Conservation (phyloP, 2,329 filamentous ascomycete species). For the Huntiella savannae region DNA sequence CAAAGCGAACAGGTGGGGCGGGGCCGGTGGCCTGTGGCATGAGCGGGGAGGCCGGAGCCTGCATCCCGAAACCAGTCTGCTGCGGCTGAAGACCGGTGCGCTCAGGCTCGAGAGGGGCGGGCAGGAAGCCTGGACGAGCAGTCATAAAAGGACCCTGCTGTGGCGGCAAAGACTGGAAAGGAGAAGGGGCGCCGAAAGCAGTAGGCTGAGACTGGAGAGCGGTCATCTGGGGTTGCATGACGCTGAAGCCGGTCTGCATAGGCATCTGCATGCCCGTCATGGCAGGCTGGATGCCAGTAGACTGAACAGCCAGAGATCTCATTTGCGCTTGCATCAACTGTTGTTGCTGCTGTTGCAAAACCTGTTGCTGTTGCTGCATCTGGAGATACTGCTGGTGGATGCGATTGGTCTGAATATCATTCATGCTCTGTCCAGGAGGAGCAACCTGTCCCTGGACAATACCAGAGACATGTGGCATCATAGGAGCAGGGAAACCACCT, state of each 20-base stretch:
- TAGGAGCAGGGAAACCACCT: constrained; percentile 44
- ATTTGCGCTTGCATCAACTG: constrained; percentile 22
- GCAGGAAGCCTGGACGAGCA: constrained; percentile 24
- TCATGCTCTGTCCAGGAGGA: constrained; percentile 56
- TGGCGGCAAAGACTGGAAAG: constrained; percentile 8
- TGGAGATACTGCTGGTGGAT: constrained; percentile 41
- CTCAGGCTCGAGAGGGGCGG: constrained; percentile 40
- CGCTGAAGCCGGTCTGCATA: constrained; percentile 22
- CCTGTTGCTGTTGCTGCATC: constrained; percentile 25
- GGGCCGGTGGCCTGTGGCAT: constrained; percentile 37
- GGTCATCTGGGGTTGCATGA: constrained; percentile 43
- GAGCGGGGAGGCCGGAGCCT: constrained; percentile 6
- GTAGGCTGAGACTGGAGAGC: constrained; percentile 26
- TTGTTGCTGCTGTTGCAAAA: constrained; percentile 21
- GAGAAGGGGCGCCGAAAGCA: constrained; percentile 26
- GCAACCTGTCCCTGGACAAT: constrained; percentile 41
- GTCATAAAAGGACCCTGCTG: constrained; percentile 10
- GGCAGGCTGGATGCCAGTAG: constrained; percentile 27
- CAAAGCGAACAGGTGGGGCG: constrained; percentile 74
- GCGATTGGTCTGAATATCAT: constrained; percentile 49
- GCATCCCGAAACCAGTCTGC: constrained; percentile 16
- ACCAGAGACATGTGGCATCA: constrained; percentile 76
- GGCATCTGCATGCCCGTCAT: constrained; percentile 25
- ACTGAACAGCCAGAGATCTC: constrained; percentile 16
- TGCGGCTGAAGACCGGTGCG: constrained; percentile 27